phyloP scores from a whole-genome alignment of 2,329 filamentous ascomycete genomes.

The Fusarium cyanostomum region DNA sequence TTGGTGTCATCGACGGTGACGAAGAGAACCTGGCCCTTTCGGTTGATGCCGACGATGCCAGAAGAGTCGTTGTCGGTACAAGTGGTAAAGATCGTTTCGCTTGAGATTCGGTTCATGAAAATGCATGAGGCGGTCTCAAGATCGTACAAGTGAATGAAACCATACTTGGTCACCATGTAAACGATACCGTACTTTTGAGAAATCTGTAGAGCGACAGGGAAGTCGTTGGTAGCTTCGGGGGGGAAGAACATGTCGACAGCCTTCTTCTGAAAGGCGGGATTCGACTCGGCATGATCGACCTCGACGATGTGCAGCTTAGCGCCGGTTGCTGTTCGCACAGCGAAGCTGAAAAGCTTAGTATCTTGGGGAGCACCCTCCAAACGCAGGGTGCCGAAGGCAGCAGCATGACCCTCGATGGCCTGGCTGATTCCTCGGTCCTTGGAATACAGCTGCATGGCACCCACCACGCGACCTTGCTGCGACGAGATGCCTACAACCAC shows the following conservation, averaged over 20 bases:
- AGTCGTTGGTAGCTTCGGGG: constrained; percentile 93
- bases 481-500: constrained; percentile 96
- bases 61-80: constrained; percentile 83
- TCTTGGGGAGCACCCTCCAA: constrained; percentile 89
- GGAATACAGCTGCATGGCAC: constrained; percentile 97
- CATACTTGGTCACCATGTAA: constrained; percentile 98
- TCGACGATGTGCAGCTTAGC: constrained; percentile 98
- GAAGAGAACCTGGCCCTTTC: constrained; percentile 95
- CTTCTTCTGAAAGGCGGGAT: constrained; percentile 93
- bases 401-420: constrained; percentile 96
- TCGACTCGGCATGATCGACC: constrained; percentile 90
- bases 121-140: constrained; percentile 94
- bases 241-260: constrained; percentile 98
- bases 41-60: constrained; percentile 94
- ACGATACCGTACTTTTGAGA: constrained; percentile 97
- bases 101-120: constrained; percentile 99
- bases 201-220: constrained; percentile 97
- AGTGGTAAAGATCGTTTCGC: constrained; percentile 98
- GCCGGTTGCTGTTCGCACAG: constrained; percentile 86
- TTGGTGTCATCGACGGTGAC: constrained; percentile 93
- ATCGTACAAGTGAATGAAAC: constrained; percentile 98
- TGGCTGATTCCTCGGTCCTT: constrained; percentile 97
- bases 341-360: constrained; percentile 96
- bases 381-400: constrained; percentile 88
- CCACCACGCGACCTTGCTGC: constrained; percentile 91